Evolutionary conservation across 2,329 filamentous ascomycete genomes (phyloP), one percentile per base, ranked within the genome.

Genomic region (Stagonosporopsis vannaccii): DNA sequence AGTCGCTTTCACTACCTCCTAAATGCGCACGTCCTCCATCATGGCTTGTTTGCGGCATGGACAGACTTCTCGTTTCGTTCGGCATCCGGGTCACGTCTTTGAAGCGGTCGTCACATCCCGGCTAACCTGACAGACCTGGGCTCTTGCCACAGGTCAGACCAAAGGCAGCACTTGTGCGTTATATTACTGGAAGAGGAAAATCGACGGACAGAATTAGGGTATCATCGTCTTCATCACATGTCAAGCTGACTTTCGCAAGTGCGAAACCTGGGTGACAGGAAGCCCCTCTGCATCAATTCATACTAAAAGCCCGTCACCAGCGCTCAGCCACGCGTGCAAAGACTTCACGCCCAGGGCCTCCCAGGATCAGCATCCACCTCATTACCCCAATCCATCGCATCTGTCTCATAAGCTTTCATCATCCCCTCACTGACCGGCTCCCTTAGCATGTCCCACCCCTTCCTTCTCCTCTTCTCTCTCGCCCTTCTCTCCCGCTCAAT

Each of bases 401-500:
- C 22, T 3, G 13, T 13, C 3, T 9, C 8, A 11, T 12, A 20
- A 3, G 23, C 44, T 32, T 8, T 15, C 8, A 19, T 17, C 20
- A 44, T 6, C 3, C 22, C 52, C 22, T 49, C 40, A 12, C 11
- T 15, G 15, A 4, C 17, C 7, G 23, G 23, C 23, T 19, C 11
- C 4, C 26, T 44, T n/a, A 36, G 19, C 20, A 12, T 11, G 4
- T 2, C 6, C 23, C 25, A 26, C 4, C 39, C 22, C 13, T 20
- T n/a, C 37, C 30, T 43, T 3, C 3, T 3, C 19, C 13, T 35
- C 22, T 20, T 23, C 41, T 12, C 17, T 13, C 33, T 47, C 26
- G 19, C 23, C 23, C 12, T 19, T 23, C 23, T 42, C 47, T 58
- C 59, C 5, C 22, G 30, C 50, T 46, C 28, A 3, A 64, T 49